These are phyloP conservation scores for Oryza australiensis DNA, from an alignment of 176 grass and related monocot genomes.

Conservation along the genomic window DNA sequence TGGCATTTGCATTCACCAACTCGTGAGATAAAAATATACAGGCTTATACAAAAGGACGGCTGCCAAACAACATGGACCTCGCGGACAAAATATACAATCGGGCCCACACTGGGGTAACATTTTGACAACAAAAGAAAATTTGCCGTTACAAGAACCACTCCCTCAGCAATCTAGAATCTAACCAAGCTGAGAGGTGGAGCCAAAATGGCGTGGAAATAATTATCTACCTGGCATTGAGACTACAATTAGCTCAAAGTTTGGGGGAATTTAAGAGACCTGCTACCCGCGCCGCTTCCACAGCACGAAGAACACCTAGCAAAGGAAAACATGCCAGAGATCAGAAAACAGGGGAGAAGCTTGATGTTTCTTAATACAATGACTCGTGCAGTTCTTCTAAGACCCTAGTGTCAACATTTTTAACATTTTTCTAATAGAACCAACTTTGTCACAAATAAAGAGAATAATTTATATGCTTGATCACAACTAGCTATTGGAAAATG, in stretches of 20 bases:
- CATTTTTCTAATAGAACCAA: neutral
- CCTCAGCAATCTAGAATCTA: conserved; percentile 26
- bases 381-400: neutral
- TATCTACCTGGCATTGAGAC: conserved; percentile 45
- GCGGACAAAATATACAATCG: conserved; percentile 43
- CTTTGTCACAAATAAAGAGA: neutral
- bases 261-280: conserved; percentile 30
- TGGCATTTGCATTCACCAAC: conserved; percentile 35
- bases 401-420: neutral
- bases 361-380: neutral
- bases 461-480: neutral
- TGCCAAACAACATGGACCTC: conserved; percentile 44
- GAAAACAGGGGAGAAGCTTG: conserved; percentile 16
- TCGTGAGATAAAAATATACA: conserved; percentile 41
- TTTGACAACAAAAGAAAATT: conserved; percentile 35
- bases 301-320: conserved; percentile 44
- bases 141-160: conserved; percentile 19
- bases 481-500: neutral
- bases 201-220: conserved; percentile 37
- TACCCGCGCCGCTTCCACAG: conserved; percentile 38
- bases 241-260: conserved; percentile 41
- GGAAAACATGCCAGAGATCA: neutral
- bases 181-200: conserved; percentile 21
- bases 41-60: conserved; percentile 30
- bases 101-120: conserved; percentile 38